Conservation (phyloP, 2,329 filamentous ascomycete genomes). For the Grosmannia huntii region DNA sequence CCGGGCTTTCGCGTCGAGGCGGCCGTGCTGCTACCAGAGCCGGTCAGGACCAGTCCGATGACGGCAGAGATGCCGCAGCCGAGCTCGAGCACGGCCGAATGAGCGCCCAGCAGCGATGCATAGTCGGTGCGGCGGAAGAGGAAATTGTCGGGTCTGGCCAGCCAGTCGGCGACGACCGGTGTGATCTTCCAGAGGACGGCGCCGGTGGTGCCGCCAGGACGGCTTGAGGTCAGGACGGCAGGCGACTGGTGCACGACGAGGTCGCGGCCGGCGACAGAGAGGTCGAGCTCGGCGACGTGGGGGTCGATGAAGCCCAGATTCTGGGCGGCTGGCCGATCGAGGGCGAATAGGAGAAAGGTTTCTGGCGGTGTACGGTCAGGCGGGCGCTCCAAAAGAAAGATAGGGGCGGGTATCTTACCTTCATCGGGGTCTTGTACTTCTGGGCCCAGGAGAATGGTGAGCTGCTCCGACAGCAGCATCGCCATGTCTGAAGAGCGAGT, state of each 20-base stretch:
- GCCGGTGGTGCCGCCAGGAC: constrained; percentile 46
- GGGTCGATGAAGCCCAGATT: constrained; percentile 79
- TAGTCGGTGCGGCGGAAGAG: constrained; percentile 33
- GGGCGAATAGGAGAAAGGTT: constrained; percentile 76
- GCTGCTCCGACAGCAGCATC: neutral
- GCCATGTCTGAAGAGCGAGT: neutral
- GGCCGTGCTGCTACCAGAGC: constrained; percentile 14
- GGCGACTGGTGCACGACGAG: constrained; percentile 75
- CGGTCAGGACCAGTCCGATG: constrained; percentile 55
- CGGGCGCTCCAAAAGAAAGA: no score
- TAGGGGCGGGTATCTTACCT: no score
- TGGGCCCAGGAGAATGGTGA: constrained; percentile 20
- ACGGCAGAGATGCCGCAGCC: constrained; percentile 81
- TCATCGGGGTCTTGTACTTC: constrained; percentile 37
- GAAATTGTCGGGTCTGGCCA: constrained; percentile 49
- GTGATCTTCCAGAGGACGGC: constrained; percentile 85
- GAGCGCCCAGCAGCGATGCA: constrained; percentile 26
- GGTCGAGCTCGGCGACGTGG: constrained; percentile 44
- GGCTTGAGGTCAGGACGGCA: constrained; percentile 62
- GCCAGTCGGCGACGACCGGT: constrained; percentile 69
- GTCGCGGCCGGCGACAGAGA: constrained; percentile 57
- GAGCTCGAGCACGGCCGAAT: constrained; percentile 61
- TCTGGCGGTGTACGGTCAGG: constrained; percentile 49
- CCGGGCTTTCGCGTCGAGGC: neutral
- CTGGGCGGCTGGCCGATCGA: constrained; percentile 51